These are phyloP conservation scores for Saccharum spontaneum DNA, from an alignment of 176 grass and related monocot species.

Conservation along the genomic window DNA sequence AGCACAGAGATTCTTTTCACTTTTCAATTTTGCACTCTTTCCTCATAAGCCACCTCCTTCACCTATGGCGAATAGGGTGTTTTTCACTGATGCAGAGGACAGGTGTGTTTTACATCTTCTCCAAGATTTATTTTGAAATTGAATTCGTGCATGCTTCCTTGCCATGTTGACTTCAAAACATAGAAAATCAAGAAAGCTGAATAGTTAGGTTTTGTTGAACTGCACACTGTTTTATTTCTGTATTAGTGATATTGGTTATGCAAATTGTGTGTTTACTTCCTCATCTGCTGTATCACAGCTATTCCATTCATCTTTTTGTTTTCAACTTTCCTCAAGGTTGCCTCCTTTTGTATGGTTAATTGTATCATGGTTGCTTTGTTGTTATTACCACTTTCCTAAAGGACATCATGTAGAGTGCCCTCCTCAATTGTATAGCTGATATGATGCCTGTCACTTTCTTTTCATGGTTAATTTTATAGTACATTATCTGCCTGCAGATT, in stretches of 20 bases:
- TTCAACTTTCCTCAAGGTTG: constrained; percentile 5
- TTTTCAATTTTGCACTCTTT: constrained; percentile 68
- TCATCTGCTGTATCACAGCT: background rate
- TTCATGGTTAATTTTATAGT: constrained; percentile 7
- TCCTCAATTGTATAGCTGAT: constrained; percentile 17
- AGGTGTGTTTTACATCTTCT: constrained; percentile 46
- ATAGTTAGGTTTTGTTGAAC: constrained; percentile 21
- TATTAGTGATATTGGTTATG: constrained; percentile 19
- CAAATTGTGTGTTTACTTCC: constrained; percentile 23
- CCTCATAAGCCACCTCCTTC: constrained; percentile 79
- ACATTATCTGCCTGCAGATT: constrained; percentile 58
- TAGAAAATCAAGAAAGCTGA: constrained; percentile 7
- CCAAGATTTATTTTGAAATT: background rate
- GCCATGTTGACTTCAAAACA: constrained; percentile 4
- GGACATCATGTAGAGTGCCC: background rate
- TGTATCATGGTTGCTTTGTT: constrained; percentile 23
- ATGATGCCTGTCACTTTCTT: constrained; percentile 14
- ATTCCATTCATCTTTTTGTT: constrained; percentile 5
- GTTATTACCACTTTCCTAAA: constrained; percentile 17
- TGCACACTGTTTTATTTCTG: constrained; percentile 6
- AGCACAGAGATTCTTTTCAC: constrained; percentile 55
- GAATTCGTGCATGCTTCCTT: constrained; percentile 23
- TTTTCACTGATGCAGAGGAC: constrained; percentile 99
- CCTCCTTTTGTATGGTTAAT: constrained; percentile 24
- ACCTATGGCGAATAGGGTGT: constrained; percentile 67